Evolutionary conservation across 306 rosid genomes (phyloP).

Genomic region (Potentilla sterilis): DNA sequence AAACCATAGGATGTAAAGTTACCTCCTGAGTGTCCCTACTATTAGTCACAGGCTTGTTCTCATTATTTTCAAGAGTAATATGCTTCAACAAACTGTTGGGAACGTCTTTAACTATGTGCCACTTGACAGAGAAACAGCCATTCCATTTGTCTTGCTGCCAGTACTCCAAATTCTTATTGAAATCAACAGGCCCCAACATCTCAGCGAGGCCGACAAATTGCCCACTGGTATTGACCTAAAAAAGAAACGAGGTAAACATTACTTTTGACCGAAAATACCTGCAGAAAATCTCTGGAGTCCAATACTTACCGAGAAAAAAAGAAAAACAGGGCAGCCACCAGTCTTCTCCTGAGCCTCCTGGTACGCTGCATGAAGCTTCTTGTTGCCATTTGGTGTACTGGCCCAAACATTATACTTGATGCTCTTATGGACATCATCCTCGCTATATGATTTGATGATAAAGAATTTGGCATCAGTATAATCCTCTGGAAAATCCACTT

Average conservation of each 20-base stretch:
- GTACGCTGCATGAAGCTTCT: constrained; percentile 93
- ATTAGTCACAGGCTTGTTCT: constrained; percentile 93
- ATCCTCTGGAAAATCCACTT: constrained; percentile 61
- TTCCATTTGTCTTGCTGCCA: constrained; percentile 99
- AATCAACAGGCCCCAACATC: constrained; percentile 94
- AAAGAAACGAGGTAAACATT: not conserved
- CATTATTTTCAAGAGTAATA: constrained; percentile 88
- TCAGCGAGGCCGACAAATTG: constrained; percentile 97
- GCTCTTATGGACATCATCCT: constrained; percentile 96
- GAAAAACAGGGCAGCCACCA: constrained; percentile 70
- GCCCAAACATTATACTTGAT: constrained; percentile 98
- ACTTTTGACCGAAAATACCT: not conserved
- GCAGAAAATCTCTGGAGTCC: not conserved
- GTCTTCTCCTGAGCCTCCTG: constrained; percentile 89
- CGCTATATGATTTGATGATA: constrained; percentile 89
- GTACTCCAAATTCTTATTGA: constrained; percentile 80
- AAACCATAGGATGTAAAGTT: not conserved
- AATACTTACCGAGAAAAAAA: constrained; percentile 73
- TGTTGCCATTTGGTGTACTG: constrained; percentile 93
- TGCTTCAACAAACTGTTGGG: constrained; percentile 93
- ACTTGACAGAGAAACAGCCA: constrained; percentile 92
- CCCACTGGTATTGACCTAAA: constrained; percentile 94
- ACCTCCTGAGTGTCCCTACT: constrained; percentile 99
- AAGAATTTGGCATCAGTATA: constrained; percentile 71
- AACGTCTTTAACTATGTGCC: constrained; percentile 93